A percentile compares a stretch with the other conserved stretches of the same genome.
Evolutionary conservation across 176 grass and related monocot genomes (phyloP).

Genomic region (Oryza officinalis): DNA sequence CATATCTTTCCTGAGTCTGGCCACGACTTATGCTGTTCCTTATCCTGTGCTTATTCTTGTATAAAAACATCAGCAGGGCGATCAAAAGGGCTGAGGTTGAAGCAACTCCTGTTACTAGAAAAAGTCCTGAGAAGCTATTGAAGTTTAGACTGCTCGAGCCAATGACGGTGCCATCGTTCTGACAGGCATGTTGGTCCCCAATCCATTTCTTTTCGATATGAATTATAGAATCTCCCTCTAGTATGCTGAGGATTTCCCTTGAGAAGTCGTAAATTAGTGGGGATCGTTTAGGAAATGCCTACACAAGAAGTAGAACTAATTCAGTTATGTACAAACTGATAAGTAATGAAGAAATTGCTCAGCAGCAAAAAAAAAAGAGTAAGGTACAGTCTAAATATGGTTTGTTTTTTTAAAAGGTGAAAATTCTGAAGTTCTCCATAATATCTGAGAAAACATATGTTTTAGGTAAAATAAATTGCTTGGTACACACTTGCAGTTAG

Average conservation of each 20-base stretch:
- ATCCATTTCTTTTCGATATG: slow-evolving; percentile 52
- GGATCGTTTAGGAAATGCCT: slow-evolving; percentile 48
- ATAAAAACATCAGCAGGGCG: slow-evolving; percentile 38
- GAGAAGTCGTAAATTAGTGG: slow-evolving; percentile 44
- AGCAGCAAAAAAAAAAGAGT: neutral
- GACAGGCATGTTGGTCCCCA: slow-evolving; percentile 29
- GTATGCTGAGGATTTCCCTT: slow-evolving; percentile 61
- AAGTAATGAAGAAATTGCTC: neutral
- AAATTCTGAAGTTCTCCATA: neutral
- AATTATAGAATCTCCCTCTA: slow-evolving; percentile 43
- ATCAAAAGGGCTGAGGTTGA: slow-evolving; percentile 40
- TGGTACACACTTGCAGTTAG: neutral
- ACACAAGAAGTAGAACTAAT: neutral
- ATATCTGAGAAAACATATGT: neutral
- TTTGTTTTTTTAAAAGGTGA: neutral
- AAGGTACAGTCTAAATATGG: too few relatives aligned
- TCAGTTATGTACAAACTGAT: neutral
- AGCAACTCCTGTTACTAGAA: slow-evolving; percentile 40
- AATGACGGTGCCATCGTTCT: slow-evolving; percentile 14
- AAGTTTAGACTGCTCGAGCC: slow-evolving; percentile 38
- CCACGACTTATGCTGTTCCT: neutral
- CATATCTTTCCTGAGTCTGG: neutral
- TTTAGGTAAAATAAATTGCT: neutral
- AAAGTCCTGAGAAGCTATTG: slow-evolving; percentile 45
- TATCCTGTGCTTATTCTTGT: slow-evolving; percentile 19